Conservation (phyloP, 2,329 filamentous ascomycete species). For the Juglanconis oblonga region DNA sequence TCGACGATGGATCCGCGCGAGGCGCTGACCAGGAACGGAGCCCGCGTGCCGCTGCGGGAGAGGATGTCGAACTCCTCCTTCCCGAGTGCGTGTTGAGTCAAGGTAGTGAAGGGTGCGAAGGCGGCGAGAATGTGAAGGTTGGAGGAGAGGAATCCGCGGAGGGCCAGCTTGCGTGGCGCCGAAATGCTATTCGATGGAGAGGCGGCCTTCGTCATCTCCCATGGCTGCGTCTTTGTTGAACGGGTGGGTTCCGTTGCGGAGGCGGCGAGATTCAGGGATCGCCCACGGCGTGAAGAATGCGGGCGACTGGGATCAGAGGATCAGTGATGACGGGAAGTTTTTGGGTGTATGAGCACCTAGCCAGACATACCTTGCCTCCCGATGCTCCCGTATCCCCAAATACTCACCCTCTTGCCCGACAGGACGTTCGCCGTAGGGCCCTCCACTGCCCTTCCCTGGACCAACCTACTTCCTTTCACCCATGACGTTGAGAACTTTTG, state of each 20-base stretch:
- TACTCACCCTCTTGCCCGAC: constrained; percentile 1
- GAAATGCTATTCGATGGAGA: constrained; percentile 5
- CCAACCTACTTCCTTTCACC: background rate
- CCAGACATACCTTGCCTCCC: constrained; percentile 1
- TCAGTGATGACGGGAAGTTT: background rate
- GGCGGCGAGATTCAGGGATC: background rate
- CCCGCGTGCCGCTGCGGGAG: background rate
- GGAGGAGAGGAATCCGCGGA: constrained; percentile 3
- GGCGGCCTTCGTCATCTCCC: constrained; percentile 5
- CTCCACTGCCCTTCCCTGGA: background rate
- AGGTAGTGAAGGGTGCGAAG: constrained; percentile 3
- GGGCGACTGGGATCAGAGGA: background rate
- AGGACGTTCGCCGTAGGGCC: background rate
- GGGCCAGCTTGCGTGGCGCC: background rate
- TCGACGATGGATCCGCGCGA: constrained; percentile 5
- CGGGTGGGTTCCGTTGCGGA: background rate
- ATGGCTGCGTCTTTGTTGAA: background rate
- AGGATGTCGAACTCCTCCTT: constrained; percentile 7
- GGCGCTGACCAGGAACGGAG: constrained; percentile 5
- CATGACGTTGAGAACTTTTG: background rate
- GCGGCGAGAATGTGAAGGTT: constrained; percentile 3
- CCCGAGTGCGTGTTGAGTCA: background rate
- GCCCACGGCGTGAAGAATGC: constrained; percentile 7
- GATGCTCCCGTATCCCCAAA: constrained; percentile 9
- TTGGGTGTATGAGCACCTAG: background rate